A percentile compares a stretch with the other conserved stretches of the same genome.
Evolutionary conservation across 2,329 filamentous ascomycete genomes (phyloP).

Genomic region (Leptoxyphium fumago): DNA sequence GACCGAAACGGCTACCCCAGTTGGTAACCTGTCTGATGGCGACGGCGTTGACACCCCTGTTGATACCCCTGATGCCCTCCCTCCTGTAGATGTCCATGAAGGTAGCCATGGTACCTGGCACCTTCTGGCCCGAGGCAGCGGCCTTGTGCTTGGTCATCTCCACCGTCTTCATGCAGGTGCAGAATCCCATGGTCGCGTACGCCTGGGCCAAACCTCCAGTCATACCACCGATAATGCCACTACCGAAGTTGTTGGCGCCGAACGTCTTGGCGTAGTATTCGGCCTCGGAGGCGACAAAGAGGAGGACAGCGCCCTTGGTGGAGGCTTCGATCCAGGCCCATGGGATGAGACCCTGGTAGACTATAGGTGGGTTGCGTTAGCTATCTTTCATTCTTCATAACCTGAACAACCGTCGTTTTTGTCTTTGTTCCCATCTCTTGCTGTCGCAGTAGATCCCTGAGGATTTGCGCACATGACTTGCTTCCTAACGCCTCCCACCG

Average conservation of each 20-base stretch:
- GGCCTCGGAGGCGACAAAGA: constrained; percentile 97
- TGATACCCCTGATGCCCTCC: constrained; percentile 91
- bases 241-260: constrained; percentile 74
- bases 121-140: constrained; percentile 66
- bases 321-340: constrained; percentile 99
- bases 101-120: constrained; percentile 80
- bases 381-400: too few relatives aligned
- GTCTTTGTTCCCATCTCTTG: too few relatives aligned
- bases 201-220: constrained; percentile 90
- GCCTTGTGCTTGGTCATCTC: constrained; percentile 99
- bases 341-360: constrained; percentile 98
- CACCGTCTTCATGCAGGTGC: constrained; percentile 99
- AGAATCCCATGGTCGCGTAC: constrained; percentile 99
- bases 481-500: too few relatives aligned
- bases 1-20: constrained; percentile 93
- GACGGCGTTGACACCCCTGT: constrained; percentile 96
- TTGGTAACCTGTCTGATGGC: constrained; percentile 99
- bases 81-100: constrained; percentile 95
- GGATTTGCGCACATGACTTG: too few relatives aligned
- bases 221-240: constrained; percentile 84
- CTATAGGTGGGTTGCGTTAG: constrained; percentile 32
- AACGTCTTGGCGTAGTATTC: constrained; percentile 73
- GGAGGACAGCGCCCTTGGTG: constrained; percentile 95
- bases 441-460: too few relatives aligned
- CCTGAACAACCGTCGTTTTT: too few relatives aligned